Conservation (phyloP, 352 stramenopile species). For the Aphanomyces astaci region DNA sequence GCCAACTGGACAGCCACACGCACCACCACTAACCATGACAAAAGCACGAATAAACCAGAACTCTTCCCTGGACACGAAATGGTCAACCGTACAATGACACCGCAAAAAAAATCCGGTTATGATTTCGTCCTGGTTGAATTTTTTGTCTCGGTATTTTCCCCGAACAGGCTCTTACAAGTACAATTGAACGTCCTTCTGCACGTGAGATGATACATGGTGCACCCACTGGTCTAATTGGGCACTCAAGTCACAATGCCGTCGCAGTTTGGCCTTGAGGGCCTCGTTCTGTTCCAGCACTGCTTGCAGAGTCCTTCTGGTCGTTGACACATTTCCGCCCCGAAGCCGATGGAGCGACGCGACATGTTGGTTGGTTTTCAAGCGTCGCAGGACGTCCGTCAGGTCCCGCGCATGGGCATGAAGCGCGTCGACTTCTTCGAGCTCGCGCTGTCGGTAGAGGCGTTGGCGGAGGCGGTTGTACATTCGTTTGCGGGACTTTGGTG, state of each 20-base stretch:
- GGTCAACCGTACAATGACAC: too few relatives aligned
- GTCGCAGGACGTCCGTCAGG: background rate
- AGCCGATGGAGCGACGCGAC: background rate
- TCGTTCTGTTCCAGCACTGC: background rate
- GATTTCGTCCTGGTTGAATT: too few relatives aligned
- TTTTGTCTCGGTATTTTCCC: too few relatives aligned
- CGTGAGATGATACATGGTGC: background rate
- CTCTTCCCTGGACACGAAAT: too few relatives aligned
- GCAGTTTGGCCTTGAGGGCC: background rate
- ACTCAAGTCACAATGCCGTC: background rate
- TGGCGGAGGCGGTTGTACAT: slow-evolving; percentile 22
- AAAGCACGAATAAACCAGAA: too few relatives aligned
- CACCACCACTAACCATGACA: too few relatives aligned
- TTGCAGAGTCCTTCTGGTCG: background rate
- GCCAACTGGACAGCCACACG: too few relatives aligned
- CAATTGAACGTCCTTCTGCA: background rate
- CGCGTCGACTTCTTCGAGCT: slow-evolving; percentile 13
- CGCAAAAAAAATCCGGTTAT: too few relatives aligned
- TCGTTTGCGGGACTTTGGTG: slow-evolving; percentile 6
- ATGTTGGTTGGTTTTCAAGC: background rate
- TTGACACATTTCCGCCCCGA: background rate
- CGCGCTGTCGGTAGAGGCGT: slow-evolving; percentile 15
- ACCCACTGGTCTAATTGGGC: background rate
- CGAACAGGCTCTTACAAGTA: too few relatives aligned
- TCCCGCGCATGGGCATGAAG: background rate